phyloP scores from a whole-genome alignment of 257 asterid genomes.

The Eustoma russellianum region DNA sequence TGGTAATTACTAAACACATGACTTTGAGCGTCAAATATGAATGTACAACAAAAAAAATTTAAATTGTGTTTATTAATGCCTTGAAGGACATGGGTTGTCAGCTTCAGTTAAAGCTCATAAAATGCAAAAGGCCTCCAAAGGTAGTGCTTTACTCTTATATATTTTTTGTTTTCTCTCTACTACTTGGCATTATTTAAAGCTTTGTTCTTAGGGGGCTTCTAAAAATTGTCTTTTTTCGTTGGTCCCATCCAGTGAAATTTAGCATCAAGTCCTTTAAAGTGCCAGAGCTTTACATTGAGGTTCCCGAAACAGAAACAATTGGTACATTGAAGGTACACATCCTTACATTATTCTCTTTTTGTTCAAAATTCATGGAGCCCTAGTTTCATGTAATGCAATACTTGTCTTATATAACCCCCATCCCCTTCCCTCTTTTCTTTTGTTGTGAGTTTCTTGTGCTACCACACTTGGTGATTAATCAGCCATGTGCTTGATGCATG shows the following conservation, averaged over 20 bases:
- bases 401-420: too few relatives aligned
- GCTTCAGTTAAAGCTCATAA: constrained; percentile 31
- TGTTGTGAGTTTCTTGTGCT: too few relatives aligned
- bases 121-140: constrained; percentile 44
- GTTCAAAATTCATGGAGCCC: not conserved
- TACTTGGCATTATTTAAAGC: too few relatives aligned
- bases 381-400: not conserved
- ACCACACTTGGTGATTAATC: too few relatives aligned
- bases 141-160: too few relatives aligned
- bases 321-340: constrained; percentile 80
- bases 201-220: not conserved
- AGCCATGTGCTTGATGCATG: too few relatives aligned
- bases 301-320: constrained; percentile 83
- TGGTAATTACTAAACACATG: constrained; percentile 24
- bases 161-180: not conserved
- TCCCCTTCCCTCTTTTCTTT: too few relatives aligned
- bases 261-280: constrained; percentile 91
- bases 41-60: constrained; percentile 9
- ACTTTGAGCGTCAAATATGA: constrained; percentile 6
- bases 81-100: constrained; percentile 42
- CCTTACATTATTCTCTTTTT: not conserved
- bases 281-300: constrained; percentile 92
- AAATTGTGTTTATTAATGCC: constrained; percentile 11
- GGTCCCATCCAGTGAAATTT: constrained; percentile 51
- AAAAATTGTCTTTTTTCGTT: not conserved